Conservation (phyloP, 352 stramenopile genomes). For the Lagenidium sp. region DNA sequence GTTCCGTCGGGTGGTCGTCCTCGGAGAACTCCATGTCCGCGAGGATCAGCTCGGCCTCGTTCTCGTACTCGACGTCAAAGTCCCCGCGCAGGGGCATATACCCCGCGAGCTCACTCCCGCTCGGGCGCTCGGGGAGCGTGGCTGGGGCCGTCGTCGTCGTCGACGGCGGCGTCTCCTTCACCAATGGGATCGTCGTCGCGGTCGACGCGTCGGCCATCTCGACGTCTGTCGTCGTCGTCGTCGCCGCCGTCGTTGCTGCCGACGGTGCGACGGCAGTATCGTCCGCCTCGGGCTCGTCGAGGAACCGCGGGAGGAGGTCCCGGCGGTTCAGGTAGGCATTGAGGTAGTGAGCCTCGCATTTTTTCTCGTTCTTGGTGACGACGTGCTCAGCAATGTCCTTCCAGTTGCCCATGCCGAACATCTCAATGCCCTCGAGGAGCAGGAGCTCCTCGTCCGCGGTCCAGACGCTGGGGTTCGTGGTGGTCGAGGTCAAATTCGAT, state of each 20-base stretch:
- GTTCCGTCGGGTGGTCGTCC: constrained; percentile 83
- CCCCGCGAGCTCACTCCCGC: constrained; percentile 64
- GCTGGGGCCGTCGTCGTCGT: constrained; percentile 4
- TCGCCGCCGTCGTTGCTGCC: too few species aligned
- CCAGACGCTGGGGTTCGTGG: constrained; percentile 48
- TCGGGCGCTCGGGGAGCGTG: constrained; percentile 20
- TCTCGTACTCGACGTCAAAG: constrained; percentile 98
- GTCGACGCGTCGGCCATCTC: not conserved
- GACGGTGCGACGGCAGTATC: too few species aligned
- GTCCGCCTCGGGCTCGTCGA: constrained; percentile 25
- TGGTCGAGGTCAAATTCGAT: constrained; percentile 12
- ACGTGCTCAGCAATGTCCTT: constrained; percentile 87
- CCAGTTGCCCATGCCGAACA: constrained; percentile 97
- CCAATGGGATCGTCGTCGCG: not conserved
- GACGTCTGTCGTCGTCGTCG: constrained; percentile 15
- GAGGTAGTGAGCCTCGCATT: constrained; percentile 88
- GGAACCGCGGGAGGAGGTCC: constrained; percentile 56
- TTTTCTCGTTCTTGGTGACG: constrained; percentile 76
- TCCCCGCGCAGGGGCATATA: constrained; percentile 96
- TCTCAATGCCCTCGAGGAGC: constrained; percentile 93
- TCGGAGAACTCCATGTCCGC: constrained; percentile 95
- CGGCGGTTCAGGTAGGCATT: constrained; percentile 54
- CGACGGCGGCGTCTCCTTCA: constrained; percentile 16
- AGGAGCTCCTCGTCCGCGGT: constrained; percentile 94
- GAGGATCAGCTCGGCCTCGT: constrained; percentile 94